These are phyloP conservation scores for Dothideomycetes sp. DNA, from an alignment of 2,329 filamentous ascomycete species.

Conservation along the genomic window DNA sequence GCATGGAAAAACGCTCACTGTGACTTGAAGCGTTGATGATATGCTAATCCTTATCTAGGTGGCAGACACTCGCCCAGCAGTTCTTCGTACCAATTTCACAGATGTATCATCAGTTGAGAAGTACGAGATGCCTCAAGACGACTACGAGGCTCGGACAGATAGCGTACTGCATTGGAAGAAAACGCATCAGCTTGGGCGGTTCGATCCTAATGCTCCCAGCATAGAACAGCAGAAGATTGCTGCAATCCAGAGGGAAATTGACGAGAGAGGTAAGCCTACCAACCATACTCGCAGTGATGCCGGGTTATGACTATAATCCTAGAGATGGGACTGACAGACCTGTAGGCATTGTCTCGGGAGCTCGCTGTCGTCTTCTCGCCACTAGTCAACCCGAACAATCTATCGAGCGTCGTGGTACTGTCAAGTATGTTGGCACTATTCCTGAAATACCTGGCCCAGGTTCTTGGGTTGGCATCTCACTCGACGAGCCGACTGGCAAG, in stretches of 20 bases:
- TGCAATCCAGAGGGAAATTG: conserved; percentile 60
- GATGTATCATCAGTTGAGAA: conserved; percentile 78
- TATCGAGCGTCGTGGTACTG: conserved; percentile 52
- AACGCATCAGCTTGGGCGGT: conserved; percentile 87
- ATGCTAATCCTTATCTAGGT: conserved; percentile 60
- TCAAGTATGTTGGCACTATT: conserved; percentile 65
- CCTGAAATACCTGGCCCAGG: conserved; percentile 57
- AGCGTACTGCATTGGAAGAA: conserved; percentile 95
- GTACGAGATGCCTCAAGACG: conserved; percentile 75
- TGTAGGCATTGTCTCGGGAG: conserved; percentile 34
- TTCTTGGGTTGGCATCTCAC: conserved; percentile 60
- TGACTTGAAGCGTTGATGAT: no score
- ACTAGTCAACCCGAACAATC: conserved; percentile 44
- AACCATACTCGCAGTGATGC: neutral
- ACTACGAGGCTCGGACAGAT: conserved; percentile 79
- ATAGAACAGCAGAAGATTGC: conserved; percentile 64
- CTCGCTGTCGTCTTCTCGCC: conserved; percentile 40
- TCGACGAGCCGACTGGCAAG: conserved; percentile 74
- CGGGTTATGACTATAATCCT: no score
- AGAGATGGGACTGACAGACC: no score
- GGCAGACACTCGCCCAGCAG: conserved; percentile 66
- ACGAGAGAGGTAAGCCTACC: conserved; percentile 45
- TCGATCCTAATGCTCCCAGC: conserved; percentile 73
- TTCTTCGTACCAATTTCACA: conserved; percentile 67
- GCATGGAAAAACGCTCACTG: no score